Conservation (phyloP, 1,139 yeast genomes). For the Yamadazyma friedrichii region DNA sequence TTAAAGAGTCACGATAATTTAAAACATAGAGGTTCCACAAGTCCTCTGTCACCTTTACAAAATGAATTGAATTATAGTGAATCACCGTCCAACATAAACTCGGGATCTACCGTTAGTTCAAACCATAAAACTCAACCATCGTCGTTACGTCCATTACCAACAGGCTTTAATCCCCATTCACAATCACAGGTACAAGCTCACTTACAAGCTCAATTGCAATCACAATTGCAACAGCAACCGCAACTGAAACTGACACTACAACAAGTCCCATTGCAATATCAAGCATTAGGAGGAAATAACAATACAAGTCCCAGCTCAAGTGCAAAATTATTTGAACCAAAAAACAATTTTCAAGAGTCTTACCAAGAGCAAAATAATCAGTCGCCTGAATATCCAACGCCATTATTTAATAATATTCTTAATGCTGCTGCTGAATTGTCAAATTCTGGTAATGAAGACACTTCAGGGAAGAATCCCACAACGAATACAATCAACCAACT, state of each 20-base stretch:
- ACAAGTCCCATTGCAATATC: not conserved
- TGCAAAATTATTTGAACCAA: not conserved
- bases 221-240: slow-evolving; percentile 1
- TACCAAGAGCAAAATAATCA: not conserved
- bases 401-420: slow-evolving; percentile 1
- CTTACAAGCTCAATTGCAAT: slow-evolving; percentile 3
- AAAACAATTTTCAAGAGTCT: not conserved
- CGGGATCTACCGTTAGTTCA: no score
- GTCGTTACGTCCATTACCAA: not conserved
- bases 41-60: not conserved
- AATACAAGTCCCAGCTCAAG: not conserved
- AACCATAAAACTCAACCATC: not conserved
- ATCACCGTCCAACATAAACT: not conserved
- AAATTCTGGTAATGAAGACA: not conserved
- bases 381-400: not conserved
- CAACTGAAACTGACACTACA: not conserved
- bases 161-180: not conserved
- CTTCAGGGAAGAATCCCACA: no score
- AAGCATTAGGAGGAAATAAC: not conserved
- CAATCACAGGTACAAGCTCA: not conserved
- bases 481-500: no score
- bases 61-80: not conserved
- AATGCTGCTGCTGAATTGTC: not conserved
- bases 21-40: not conserved
- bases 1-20: slow-evolving; percentile 2